Conservation (phyloP, 306 rosid genomes). For the Medicago arabica region DNA sequence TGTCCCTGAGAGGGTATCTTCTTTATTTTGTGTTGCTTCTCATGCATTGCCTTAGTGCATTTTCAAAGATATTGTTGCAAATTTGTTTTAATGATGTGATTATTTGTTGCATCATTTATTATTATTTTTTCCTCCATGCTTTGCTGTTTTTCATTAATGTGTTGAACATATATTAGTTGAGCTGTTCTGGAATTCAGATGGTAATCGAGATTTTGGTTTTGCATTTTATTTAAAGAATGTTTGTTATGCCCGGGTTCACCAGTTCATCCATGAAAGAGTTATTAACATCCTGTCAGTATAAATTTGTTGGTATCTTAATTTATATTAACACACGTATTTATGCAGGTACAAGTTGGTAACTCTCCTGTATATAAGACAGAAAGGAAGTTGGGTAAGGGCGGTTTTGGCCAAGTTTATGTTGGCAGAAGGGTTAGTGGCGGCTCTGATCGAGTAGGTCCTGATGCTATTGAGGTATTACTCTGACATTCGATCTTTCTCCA, state of each 20-base stretch:
- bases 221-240: constrained; percentile 3
- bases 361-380: constrained; percentile 89
- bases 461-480: constrained; percentile 74
- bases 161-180: constrained; percentile 25
- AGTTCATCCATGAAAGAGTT: not conserved
- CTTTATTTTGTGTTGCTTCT: constrained; percentile 34
- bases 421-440: constrained; percentile 89
- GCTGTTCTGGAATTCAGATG: constrained; percentile 24
- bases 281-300: constrained; percentile 5
- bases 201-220: constrained; percentile 3
- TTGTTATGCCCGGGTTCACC: constrained; percentile 11
- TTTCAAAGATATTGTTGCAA: constrained; percentile 2
- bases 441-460: constrained; percentile 80
- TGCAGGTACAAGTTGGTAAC: constrained; percentile 89
- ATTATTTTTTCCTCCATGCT: not conserved
- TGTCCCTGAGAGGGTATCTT: constrained; percentile 83
- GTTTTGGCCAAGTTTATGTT: constrained; percentile 95
- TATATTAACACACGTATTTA: constrained; percentile 23
- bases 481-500: constrained; percentile 37
- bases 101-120: not conserved
- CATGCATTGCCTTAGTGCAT: constrained; percentile 34
- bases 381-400: constrained; percentile 95
- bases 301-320: constrained; percentile 24
- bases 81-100: constrained; percentile 33
- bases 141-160: constrained; percentile 8